Evolutionary conservation across 2,329 filamentous ascomycete species (phyloP).

Genomic region (Trichoderma koningii): DNA sequence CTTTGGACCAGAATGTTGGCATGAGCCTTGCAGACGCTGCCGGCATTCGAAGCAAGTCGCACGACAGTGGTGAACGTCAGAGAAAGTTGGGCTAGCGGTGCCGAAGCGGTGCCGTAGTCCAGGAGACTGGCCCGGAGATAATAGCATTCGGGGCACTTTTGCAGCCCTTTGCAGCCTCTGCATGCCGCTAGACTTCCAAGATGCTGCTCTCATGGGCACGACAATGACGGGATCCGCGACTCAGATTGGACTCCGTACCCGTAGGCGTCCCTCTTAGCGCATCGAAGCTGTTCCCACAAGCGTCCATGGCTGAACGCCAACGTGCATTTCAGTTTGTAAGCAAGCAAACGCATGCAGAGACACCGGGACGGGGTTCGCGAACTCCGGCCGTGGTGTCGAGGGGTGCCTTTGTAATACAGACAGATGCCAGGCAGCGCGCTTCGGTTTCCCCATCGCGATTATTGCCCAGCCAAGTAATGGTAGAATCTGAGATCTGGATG

Average conservation of each 20-base stretch:
- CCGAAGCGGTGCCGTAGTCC: conserved; percentile 14
- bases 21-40: background rate
- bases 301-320: conserved; percentile 4
- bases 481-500: background rate
- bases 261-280: conserved; percentile 2
- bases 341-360: background rate
- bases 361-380: background rate
- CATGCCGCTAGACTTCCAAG: background rate
- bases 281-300: background rate
- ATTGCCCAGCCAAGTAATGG: background rate
- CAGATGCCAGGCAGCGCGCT: too few relatives aligned
- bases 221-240: conserved; percentile 7
- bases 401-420: background rate
- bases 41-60: background rate
- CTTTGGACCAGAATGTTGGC: background rate
- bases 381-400: background rate
- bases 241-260: conserved; percentile 18
- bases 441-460: background rate
- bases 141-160: conserved; percentile 19
- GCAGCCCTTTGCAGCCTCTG: background rate
- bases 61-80: background rate
- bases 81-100: background rate
- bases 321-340: conserved; percentile 8
- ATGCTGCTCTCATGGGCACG: background rate
- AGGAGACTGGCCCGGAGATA: conserved; percentile 18